Conservation (phyloP, 805 yeast species). For the Wickerhamomyces rabaulensis region DNA sequence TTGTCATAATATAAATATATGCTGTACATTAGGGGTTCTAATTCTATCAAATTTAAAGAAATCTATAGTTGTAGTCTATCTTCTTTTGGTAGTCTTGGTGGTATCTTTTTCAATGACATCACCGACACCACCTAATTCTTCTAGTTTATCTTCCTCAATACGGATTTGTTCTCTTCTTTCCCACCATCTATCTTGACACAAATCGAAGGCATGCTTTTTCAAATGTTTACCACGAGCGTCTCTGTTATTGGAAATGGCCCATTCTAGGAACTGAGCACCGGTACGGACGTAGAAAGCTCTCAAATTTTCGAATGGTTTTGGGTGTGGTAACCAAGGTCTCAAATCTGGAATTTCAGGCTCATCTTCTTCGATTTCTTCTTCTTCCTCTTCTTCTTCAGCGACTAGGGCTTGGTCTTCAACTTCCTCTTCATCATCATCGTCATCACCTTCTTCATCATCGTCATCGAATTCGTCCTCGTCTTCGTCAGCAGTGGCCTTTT, state of each 20-base stretch:
- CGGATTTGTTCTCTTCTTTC: conserved; percentile 93
- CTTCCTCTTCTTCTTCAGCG: conserved; percentile 53
- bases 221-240: conserved; percentile 86
- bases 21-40: not conserved
- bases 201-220: conserved; percentile 82
- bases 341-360: conserved; percentile 80
- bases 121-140: conserved; percentile 87
- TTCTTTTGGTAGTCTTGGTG: conserved; percentile 42
- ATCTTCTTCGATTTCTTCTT: conserved; percentile 52
- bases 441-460: conserved; percentile 66
- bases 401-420: conserved; percentile 33
- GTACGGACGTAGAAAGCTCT: conserved; percentile 83
- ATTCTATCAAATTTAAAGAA: too few species aligned
- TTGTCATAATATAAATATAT: not conserved
- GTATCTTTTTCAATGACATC: conserved; percentile 76
- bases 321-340: conserved; percentile 96
- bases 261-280: conserved; percentile 81
- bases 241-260: conserved; percentile 86
- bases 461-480: conserved; percentile 67
- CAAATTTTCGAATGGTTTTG: conserved; percentile 84
- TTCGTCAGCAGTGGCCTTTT: conserved; percentile 43
- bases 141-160: conserved; percentile 81
- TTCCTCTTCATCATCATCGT: conserved; percentile 51
- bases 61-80: too few species aligned
- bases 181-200: conserved; percentile 97